phyloP scores from a whole-genome alignment of 306 rosid genomes.

The Citrullus amarus region DNA sequence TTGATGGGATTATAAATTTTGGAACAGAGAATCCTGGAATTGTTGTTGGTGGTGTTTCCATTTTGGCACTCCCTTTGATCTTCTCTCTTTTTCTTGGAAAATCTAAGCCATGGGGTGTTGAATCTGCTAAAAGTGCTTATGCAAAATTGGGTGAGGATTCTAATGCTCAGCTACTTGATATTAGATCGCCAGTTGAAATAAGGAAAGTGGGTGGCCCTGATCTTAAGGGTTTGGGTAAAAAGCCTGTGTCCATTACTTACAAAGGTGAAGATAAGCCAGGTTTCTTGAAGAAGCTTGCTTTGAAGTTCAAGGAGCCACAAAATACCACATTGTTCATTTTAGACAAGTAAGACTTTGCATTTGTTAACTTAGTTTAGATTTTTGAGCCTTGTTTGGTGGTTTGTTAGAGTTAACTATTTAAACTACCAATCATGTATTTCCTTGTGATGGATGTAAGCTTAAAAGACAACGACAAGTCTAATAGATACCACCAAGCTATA shows the following conservation, averaged over 20 bases:
- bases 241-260: conserved; percentile 45
- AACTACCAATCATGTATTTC: background rate
- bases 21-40: conserved; percentile 58
- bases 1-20: conserved; percentile 42
- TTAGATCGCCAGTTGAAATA: conserved; percentile 49
- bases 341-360: conserved; percentile 66
- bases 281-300: conserved; percentile 63
- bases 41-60: conserved; percentile 57
- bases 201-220: conserved; percentile 71
- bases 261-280: conserved; percentile 73
- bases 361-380: background rate
- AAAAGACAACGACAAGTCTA: background rate
- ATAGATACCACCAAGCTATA: background rate
- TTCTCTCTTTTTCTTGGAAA: conserved; percentile 56
- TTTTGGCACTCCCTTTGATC: conserved; percentile 68
- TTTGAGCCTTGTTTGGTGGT: background rate
- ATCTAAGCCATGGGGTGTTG: conserved; percentile 83
- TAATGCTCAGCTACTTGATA: conserved; percentile 71
- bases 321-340: conserved; percentile 81
- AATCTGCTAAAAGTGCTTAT: conserved; percentile 75
- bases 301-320: conserved; percentile 83
- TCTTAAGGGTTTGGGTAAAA: conserved; percentile 64
- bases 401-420: background rate
- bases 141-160: conserved; percentile 60
- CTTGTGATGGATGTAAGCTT: background rate